A percentile compares a stretch with the other conserved stretches of the same genome.
These are phyloP conservation scores for Podaxis sp. DNA, from an alignment of 768 basidiomycete species.

Conservation along the genomic window DNA sequence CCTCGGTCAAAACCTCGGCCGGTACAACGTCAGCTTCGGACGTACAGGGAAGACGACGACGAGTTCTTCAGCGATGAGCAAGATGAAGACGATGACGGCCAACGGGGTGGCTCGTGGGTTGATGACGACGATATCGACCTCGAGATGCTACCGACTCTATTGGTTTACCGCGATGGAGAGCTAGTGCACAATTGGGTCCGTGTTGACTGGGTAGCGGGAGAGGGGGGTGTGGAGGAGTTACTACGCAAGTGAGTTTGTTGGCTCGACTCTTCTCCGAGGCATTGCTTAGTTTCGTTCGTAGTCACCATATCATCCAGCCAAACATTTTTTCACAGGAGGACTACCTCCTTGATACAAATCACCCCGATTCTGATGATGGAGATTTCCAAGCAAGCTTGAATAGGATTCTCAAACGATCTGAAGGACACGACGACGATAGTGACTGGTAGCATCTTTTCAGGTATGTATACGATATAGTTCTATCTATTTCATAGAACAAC, in stretches of 20 bases:
- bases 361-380: conserved; percentile 12
- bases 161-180: conserved; percentile 77
- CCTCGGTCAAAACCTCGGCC: conserved; percentile 22
- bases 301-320: conserved; percentile 8
- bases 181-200: conserved; percentile 89
- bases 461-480: not conserved
- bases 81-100: conserved; percentile 39
- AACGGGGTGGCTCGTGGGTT: conserved; percentile 15
- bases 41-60: conserved; percentile 47
- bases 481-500: not conserved
- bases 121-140: conserved; percentile 70
- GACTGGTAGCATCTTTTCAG: not conserved
- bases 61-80: conserved; percentile 41
- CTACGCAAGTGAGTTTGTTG: conserved; percentile 51
- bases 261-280: not conserved
- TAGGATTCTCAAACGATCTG: conserved; percentile 9
- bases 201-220: conserved; percentile 82
- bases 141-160: conserved; percentile 77
- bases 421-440: not conserved
- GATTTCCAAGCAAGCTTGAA: conserved; percentile 15
- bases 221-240: conserved; percentile 66
- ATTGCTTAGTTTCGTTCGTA: not conserved
- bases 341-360: not conserved
- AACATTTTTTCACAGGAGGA: conserved; percentile 3
- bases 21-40: conserved; percentile 18